Conservation (phyloP, 495 filamentous ascomycete genomes). For the Trichodelitschia bisporula region DNA sequence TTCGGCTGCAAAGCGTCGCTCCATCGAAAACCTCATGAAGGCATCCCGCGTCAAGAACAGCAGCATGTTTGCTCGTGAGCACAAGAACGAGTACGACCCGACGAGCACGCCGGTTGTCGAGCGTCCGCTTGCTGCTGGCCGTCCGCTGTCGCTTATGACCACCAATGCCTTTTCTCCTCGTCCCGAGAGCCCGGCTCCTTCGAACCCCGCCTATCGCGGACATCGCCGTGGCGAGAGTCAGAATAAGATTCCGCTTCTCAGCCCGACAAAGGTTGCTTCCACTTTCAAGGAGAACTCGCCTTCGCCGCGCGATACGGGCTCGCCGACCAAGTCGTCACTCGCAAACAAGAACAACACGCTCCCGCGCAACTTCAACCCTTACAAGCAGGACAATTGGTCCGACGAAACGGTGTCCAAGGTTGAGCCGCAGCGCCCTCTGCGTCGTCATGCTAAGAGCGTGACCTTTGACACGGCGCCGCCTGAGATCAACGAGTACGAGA, state of each 20-base stretch:
- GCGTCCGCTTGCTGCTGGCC: conserved; percentile 43
- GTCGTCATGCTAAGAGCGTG: conserved; percentile 80
- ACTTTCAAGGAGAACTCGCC: conserved; percentile 22
- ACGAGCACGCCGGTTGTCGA: conserved; percentile 41
- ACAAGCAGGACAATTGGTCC: conserved; percentile 38
- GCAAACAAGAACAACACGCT: not conserved
- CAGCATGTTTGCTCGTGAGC: conserved; percentile 75
- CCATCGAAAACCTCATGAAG: conserved; percentile 78
- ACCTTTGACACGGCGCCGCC: conserved; percentile 89
- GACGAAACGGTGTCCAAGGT: conserved; percentile 51
- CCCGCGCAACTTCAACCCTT: conserved; percentile 23
- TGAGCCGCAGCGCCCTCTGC: conserved; percentile 23
- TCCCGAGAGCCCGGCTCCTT: no score
- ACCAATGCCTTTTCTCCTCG: conserved; percentile 24
- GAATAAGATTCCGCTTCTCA: conserved; percentile 14
- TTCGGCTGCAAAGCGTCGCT: conserved; percentile 50
- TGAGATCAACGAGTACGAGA: conserved; percentile 89
- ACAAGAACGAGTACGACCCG: conserved; percentile 76
- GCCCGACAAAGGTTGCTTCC: conserved; percentile 11
- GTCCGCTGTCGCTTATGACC: conserved; percentile 17
- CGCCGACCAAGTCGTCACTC: conserved; percentile 39
- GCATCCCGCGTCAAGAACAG: conserved; percentile 92
- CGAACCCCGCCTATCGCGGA: conserved; percentile 10
- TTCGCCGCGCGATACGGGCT: conserved; percentile 47
- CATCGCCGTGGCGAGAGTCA: conserved; percentile 16